phyloP scores from a whole-genome alignment of 768 basidiomycete species.

The Leucocoprinus sp. region DNA sequence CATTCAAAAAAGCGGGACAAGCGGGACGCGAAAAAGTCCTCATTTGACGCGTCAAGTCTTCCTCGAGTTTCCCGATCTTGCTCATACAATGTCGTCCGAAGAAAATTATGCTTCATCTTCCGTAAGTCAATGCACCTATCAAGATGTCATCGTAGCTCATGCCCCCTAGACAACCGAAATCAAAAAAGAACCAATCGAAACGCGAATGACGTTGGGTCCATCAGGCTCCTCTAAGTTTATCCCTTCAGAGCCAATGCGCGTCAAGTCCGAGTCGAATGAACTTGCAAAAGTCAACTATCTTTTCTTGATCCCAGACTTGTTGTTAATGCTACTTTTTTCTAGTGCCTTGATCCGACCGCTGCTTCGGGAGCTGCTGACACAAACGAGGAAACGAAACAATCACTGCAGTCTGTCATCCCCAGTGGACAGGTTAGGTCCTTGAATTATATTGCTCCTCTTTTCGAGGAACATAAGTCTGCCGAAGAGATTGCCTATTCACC shows the following conservation, averaged over 20 bases:
- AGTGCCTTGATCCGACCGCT: background rate
- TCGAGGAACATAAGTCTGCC: slow-evolving; percentile 28
- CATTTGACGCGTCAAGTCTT: background rate
- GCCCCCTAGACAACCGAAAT: background rate
- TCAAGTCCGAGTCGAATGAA: background rate
- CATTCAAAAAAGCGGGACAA: background rate
- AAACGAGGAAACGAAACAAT: background rate
- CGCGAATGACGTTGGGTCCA: background rate
- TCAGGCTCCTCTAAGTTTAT: background rate
- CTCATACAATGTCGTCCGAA: background rate
- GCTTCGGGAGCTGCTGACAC: background rate
- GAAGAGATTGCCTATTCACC: slow-evolving; percentile 40
- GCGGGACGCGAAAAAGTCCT: background rate
- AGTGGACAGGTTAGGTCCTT: background rate
- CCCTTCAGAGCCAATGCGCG: slow-evolving; percentile 1
- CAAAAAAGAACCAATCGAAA: background rate
- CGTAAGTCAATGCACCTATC: background rate
- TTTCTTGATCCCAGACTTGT: background rate
- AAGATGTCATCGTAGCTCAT: background rate
- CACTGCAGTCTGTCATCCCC: background rate
- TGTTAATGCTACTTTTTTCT: background rate
- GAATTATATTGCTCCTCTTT: slow-evolving; percentile 18
- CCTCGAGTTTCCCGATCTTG: background rate
- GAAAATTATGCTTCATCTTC: background rate
- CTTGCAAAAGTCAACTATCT: background rate